Percentiles rank a stretch among this genome's conserved stretches.
Evolutionary conservation across 257 asterid species (phyloP).

Genomic region (Fraxinus anomala): DNA sequence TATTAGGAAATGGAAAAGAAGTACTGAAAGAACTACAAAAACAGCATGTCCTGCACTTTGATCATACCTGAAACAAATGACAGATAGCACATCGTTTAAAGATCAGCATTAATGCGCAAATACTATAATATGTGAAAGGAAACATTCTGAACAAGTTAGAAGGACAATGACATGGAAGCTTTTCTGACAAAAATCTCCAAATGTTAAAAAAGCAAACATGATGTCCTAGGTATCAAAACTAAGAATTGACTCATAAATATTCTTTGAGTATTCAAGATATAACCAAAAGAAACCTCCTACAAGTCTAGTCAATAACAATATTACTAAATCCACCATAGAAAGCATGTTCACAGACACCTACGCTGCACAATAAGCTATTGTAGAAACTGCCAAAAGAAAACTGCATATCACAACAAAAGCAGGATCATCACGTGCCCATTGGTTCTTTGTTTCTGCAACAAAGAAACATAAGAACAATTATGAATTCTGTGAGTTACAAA

Average conservation of each 20-base stretch:
- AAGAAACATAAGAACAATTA: conserved; percentile 10
- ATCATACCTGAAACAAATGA: conserved; percentile 76
- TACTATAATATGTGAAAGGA: not conserved
- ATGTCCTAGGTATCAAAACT: not conserved
- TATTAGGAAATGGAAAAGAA: conserved; percentile 77
- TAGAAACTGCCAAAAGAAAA: conserved; percentile 46
- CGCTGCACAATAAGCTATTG: conserved; percentile 59
- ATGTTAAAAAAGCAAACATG: not conserved
- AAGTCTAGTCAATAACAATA: not conserved
- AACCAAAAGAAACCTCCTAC: not conserved
- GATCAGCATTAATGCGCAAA: conserved; percentile 23
- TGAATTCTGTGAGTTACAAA: conserved; percentile 9
- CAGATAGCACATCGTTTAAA: conserved; percentile 17
- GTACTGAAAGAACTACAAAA: conserved; percentile 77
- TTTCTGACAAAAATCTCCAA: not conserved
- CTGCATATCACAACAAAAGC: conserved; percentile 56
- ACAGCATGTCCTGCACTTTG: conserved; percentile 90
- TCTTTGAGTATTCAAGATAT: not conserved
- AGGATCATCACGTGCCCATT: conserved; percentile 70
- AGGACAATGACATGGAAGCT: not conserved
- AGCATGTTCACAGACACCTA: conserved; percentile 24
- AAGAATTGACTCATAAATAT: not conserved
- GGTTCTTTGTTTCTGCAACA: conserved; percentile 77
- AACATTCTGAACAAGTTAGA: not conserved
- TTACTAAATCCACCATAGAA: conserved; percentile 7